These are phyloP conservation scores for Candida saitoana DNA, from an alignment of 805 yeast genomes.

Conservation along the genomic window DNA sequence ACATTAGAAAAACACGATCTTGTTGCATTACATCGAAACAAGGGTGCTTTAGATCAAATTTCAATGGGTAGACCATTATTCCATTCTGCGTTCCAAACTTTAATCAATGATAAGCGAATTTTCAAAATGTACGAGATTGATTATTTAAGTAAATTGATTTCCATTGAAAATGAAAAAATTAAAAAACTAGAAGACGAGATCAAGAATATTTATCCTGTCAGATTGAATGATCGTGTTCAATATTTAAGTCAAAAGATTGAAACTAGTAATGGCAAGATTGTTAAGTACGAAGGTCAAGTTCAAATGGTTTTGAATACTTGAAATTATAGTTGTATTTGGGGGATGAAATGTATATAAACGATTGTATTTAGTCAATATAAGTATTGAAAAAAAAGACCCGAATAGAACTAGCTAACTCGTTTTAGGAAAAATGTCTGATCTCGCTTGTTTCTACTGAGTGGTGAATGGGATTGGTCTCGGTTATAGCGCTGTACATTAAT, in stretches of 20 bases:
- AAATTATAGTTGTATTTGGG: too few species aligned
- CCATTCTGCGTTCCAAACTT: constrained; percentile 69
- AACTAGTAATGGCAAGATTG: constrained; percentile 46
- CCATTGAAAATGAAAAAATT: constrained; percentile 60
- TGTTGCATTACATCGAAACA: constrained; percentile 64
- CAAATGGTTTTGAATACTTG: constrained; percentile 20
- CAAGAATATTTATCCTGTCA: constrained; percentile 48
- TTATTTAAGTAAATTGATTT: constrained; percentile 51
- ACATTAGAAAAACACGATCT: constrained; percentile 79
- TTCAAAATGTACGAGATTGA: constrained; percentile 61
- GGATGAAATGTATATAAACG: too few species aligned
- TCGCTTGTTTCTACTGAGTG: too few species aligned
- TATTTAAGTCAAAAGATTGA: constrained; percentile 68
- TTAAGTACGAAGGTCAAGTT: constrained; percentile 26
- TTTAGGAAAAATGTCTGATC: too few species aligned
- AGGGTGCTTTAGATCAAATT: constrained; percentile 67
- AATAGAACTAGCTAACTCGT: too few species aligned
- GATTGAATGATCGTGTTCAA: constrained; percentile 57
- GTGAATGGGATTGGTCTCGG: too few species aligned
- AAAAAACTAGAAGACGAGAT: constrained; percentile 68
- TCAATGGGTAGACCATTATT: constrained; percentile 82
- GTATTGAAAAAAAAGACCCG: neutral
- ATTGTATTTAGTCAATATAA: neutral
- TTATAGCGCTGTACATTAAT: too few species aligned
- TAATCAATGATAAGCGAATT: constrained; percentile 55